A percentile compares a stretch with the other conserved stretches of the same genome.
These are phyloP conservation scores for Penicillium egyptiacum DNA, from an alignment of 495 filamentous ascomycete species.

Conservation along the genomic window DNA sequence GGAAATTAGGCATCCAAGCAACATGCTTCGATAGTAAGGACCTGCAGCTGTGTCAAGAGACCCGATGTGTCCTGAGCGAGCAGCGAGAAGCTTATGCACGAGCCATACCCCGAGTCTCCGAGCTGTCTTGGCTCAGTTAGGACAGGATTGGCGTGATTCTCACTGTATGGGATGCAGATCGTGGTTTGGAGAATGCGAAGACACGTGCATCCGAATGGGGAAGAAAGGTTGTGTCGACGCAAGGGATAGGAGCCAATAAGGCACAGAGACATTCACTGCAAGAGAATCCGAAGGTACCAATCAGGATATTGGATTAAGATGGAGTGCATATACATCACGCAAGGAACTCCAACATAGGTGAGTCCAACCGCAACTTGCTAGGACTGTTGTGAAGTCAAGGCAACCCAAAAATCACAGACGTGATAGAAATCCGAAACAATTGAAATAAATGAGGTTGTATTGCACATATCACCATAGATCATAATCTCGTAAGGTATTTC, in stretches of 20 bases:
- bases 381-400: conserved; percentile 1
- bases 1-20: neutral
- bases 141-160: conserved; percentile 9
- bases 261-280: conserved; percentile 10
- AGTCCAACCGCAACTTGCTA: conserved; percentile 7
- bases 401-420: conserved; percentile 7
- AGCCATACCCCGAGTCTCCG: conserved; percentile 18
- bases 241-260: conserved; percentile 17
- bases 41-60: conserved; percentile 4
- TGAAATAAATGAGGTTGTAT: conserved; percentile 16
- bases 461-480: conserved; percentile 27
- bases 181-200: conserved; percentile 6
- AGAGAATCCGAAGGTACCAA: conserved; percentile 8
- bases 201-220: conserved; percentile 23
- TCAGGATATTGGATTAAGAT: conserved; percentile 3
- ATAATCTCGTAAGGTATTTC: conserved; percentile 26
- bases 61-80: conserved; percentile 14
- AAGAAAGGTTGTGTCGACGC: conserved; percentile 21
- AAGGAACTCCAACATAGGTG: conserved; percentile 27
- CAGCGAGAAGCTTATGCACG: conserved; percentile 25
- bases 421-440: conserved; percentile 12
- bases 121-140: conserved; percentile 11
- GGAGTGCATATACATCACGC: conserved; percentile 22
- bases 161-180: conserved; percentile 4
- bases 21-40: conserved; percentile 1